Base-by-base conservation (phyloP, 495 filamentous ascomycete genomes). In the Penicillium subrubescens region DNA sequence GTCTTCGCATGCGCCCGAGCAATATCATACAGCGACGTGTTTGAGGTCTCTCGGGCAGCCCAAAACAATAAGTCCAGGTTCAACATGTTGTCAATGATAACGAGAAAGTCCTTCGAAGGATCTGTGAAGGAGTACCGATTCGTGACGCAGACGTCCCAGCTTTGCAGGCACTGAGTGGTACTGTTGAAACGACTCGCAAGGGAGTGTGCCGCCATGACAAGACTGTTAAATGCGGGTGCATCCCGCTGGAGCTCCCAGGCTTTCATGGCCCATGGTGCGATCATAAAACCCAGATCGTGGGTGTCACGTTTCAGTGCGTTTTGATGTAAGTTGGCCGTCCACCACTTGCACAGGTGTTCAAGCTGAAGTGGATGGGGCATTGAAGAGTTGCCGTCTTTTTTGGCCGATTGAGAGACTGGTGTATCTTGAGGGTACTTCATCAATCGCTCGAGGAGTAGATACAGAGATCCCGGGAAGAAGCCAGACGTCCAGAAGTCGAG, bases 71-170 rank as follows among this genome's bases (percentile, higher is more conserved):
- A 60, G 48, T 79, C 80, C 10, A 82, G 63, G 59, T 83, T 81
- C 55, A 78, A 67, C 81, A 82, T 81, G 63, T 78, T 82, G 65
- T 82, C 81, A 29, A 83, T 79, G 62, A 83, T 83, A 21, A 83
- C 73, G 2, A 74, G 65, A 17, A 74, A 74, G 41, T 74, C 67
- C 17, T 60, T 37, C 0, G 58, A 46, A 3, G 65, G 57, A 31
- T 72, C 72, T 2, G 72, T 65, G 58, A 79, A 79, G 8, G 75
- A 66, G 39, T 75, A 74, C 1, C 73, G 67, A 27, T 75, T 74
- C 25, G 73, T 71, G n/a, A 72, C 52, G 15, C 69, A 69, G 25
- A 72, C 70, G 15, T 74, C 72, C 79, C 78, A 82, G 57, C 75
- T 79, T 11, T 77, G 69, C 35, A 82, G 73, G 2, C 77, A 74